Evolutionary conservation across 495 filamentous ascomycete species (phyloP).

Genomic region (Aspergillus sclerotioniger): DNA sequence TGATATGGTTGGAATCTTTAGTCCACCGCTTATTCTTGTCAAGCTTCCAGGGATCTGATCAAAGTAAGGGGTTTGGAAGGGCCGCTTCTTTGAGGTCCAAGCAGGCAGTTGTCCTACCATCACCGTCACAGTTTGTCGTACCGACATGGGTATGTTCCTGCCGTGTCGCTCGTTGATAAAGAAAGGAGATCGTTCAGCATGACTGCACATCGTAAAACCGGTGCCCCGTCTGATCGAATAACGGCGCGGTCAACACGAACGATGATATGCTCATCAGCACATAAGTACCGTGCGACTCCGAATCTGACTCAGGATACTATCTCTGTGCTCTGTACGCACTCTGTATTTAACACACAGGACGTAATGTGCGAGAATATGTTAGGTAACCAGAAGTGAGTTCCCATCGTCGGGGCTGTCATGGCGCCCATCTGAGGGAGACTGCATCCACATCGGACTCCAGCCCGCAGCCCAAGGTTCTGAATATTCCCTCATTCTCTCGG

Average conservation of each 20-base stretch:
- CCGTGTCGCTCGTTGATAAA: no score
- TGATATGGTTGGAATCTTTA: not conserved
- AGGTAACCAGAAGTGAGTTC: slow-evolving; percentile 1
- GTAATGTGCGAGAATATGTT: not conserved
- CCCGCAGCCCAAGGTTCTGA: not conserved
- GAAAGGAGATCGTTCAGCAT: no score
- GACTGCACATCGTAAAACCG: no score
- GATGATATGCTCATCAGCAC: no score
- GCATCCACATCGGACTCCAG: not conserved
- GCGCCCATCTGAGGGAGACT: not conserved
- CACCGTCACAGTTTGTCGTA: not conserved
- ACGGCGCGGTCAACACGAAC: no score
- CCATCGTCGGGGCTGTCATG: not conserved
- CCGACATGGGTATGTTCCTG: not conserved
- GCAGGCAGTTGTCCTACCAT: not conserved
- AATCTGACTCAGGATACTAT: no score
- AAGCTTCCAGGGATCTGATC: not conserved
- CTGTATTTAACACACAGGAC: not conserved
- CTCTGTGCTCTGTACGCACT: not conserved
- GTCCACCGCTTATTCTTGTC: not conserved
- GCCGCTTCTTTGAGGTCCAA: not conserved
- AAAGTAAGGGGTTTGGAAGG: not conserved
- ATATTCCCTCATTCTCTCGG: slow-evolving; percentile 6
- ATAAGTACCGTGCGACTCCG: no score
- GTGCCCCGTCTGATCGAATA: no score